Evolutionary conservation across 768 basidiomycete species (phyloP).

Genomic region (Lentinus brumalis): DNA sequence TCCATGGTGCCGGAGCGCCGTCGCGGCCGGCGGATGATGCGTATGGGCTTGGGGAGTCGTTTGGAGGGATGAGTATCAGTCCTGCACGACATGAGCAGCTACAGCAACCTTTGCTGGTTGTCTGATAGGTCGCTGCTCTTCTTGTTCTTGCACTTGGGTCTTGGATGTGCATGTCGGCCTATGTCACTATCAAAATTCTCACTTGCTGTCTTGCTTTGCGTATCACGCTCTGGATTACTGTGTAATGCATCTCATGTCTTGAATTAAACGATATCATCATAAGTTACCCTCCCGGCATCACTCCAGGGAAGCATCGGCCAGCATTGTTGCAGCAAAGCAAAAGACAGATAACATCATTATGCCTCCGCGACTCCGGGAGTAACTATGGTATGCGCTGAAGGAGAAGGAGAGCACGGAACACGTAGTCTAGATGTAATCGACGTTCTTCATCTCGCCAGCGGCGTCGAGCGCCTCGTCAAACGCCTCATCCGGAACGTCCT

Average conservation of each 20-base stretch:
- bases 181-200: background rate
- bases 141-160: background rate
- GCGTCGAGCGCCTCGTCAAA: constrained; percentile 78
- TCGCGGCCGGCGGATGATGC: constrained; percentile 37
- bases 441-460: constrained; percentile 82
- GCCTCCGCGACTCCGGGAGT: background rate
- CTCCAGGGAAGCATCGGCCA: too few relatives aligned
- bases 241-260: background rate
- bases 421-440: constrained; percentile 44
- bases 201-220: background rate
- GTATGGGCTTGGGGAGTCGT: constrained; percentile 62
- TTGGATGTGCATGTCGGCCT: background rate
- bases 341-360: background rate
- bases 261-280: background rate
- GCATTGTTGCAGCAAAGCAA: background rate
- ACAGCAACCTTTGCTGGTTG: background rate
- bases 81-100: constrained; percentile 40
- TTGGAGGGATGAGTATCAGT: constrained; percentile 86
- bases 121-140: background rate
- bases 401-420: constrained; percentile 40
- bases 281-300: too few relatives aligned
- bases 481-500: constrained; percentile 68
- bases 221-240: background rate
- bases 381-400: background rate
- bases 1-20: constrained; percentile 26